phyloP scores from a whole-genome alignment of 2,329 filamentous ascomycete species.

The Fusarium mundagurra region DNA sequence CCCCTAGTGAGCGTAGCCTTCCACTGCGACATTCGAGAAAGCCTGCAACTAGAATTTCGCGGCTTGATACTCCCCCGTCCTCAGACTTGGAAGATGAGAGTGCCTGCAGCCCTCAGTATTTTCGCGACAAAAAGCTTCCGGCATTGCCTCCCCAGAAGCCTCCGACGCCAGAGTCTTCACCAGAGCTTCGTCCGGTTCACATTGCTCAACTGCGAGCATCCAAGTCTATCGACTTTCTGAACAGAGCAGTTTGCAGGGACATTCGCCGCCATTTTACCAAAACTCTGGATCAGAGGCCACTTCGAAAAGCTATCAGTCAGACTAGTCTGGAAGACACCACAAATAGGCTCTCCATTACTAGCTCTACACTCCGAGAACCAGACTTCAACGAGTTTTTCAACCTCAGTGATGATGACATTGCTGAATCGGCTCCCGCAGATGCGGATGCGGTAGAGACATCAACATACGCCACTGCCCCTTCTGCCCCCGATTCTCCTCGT shows the following conservation, averaged over 20 bases:
- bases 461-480: constrained; percentile 31
- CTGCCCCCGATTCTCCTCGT: constrained; percentile 37
- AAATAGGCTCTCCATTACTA: constrained; percentile 41
- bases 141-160: constrained; percentile 38
- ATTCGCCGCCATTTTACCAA: constrained; percentile 43
- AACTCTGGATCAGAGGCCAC: constrained; percentile 36
- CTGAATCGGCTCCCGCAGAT: constrained; percentile 52
- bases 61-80: constrained; percentile 48
- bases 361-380: constrained; percentile 59
- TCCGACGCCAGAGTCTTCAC: constrained; percentile 49
- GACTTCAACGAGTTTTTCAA: constrained; percentile 63
- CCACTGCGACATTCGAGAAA: constrained; percentile 40
- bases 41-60: constrained; percentile 26
- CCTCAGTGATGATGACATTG: constrained; percentile 67
- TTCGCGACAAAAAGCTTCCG: constrained; percentile 44
- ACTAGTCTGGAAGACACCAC: constrained; percentile 46
- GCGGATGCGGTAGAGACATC: constrained; percentile 16
- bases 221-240: constrained; percentile 44
- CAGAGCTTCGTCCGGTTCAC: constrained; percentile 46
- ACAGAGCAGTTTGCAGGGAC: constrained; percentile 40
- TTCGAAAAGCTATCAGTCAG: constrained; percentile 44
- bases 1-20: constrained; percentile 40
- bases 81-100: constrained; percentile 48
- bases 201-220: constrained; percentile 43
- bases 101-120: constrained; percentile 19